These are phyloP conservation scores for Arabidopsis arenosa DNA, from an alignment of 345 rosid genomes.

Conservation along the genomic window DNA sequence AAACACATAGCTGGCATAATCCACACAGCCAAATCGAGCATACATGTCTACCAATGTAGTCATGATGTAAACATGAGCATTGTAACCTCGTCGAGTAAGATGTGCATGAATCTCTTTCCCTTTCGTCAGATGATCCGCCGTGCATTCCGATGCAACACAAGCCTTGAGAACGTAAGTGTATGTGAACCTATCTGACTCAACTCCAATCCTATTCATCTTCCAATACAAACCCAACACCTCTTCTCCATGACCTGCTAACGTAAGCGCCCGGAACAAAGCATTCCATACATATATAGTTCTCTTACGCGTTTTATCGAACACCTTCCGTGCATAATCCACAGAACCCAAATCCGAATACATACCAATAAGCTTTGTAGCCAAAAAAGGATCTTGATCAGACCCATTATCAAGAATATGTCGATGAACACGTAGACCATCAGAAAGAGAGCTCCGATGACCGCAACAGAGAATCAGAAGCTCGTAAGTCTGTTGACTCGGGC, in stretches of 20 bases:
- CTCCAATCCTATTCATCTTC: slow-evolving; percentile 62
- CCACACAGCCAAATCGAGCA: slow-evolving; percentile 73
- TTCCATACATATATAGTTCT: slow-evolving; percentile 90
- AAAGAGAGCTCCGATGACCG: slow-evolving; percentile 57
- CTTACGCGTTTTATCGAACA: slow-evolving; percentile 78
- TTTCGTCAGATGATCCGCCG: slow-evolving; percentile 46
- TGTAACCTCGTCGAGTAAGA: slow-evolving; percentile 67
- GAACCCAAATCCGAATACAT: slow-evolving; percentile 65
- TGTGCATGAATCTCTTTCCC: slow-evolving; percentile 91
- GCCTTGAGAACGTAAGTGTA: slow-evolving; percentile 89
- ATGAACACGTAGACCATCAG: slow-evolving; percentile 67
- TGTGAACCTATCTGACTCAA: slow-evolving; percentile 79
- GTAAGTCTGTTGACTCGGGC: slow-evolving; percentile 81
- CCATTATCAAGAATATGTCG: slow-evolving; percentile 68
- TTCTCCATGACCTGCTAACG: slow-evolving; percentile 72
- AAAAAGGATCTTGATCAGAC: slow-evolving; percentile 85
- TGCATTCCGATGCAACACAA: slow-evolving; percentile 66
- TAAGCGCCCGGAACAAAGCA: slow-evolving; percentile 78
- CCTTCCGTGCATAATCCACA: slow-evolving; percentile 64
- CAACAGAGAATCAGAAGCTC: slow-evolving; percentile 82
- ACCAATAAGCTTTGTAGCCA: slow-evolving; percentile 88
- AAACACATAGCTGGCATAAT: slow-evolving; percentile 63
- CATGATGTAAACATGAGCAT: slow-evolving; percentile 67
- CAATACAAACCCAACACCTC: slow-evolving; percentile 74
- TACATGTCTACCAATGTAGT: slow-evolving; percentile 92